Evolutionary conservation across 2,329 filamentous ascomycete species (phyloP).

Genomic region (Coniochaeta ligniaria): DNA sequence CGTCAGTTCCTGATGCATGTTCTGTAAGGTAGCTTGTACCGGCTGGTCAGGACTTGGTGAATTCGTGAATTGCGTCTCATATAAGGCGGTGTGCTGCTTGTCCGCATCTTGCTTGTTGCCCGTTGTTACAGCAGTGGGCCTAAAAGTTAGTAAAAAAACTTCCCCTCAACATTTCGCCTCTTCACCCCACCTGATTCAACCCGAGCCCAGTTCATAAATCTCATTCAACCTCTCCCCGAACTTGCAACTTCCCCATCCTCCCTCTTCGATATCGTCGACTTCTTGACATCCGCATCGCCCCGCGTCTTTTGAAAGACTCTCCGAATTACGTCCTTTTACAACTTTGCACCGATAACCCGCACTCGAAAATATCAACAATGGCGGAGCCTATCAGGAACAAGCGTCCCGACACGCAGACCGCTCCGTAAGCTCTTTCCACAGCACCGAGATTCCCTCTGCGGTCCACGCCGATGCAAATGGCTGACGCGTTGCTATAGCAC

Average conservation of each 20-base stretch:
- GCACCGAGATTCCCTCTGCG: background rate
- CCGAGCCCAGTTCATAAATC: background rate
- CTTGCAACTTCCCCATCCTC: background rate
- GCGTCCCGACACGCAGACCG: constrained; percentile 47
- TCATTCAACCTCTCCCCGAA: background rate
- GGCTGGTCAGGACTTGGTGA: background rate
- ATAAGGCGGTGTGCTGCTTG: background rate
- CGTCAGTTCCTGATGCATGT: too few relatives aligned
- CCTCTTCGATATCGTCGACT: background rate
- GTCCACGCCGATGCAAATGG: background rate
- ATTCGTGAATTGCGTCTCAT: background rate
- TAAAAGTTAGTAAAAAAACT: constrained; percentile 1
- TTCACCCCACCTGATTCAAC: constrained; percentile 2
- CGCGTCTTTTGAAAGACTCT: background rate
- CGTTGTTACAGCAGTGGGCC: background rate
- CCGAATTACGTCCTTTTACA: constrained; percentile 15
- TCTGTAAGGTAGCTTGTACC: background rate
- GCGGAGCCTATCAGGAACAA: constrained; percentile 60
- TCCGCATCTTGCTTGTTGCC: background rate
- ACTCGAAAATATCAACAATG: constrained; percentile 32
- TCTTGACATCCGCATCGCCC: background rate
- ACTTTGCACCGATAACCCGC: constrained; percentile 11
- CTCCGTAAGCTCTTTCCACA: constrained; percentile 45
- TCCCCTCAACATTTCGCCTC: constrained; percentile 2
- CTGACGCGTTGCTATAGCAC: constrained; percentile 51